Conservation (phyloP, 2,329 filamentous ascomycete genomes). For the Phaeophleospora eucalypticola region DNA sequence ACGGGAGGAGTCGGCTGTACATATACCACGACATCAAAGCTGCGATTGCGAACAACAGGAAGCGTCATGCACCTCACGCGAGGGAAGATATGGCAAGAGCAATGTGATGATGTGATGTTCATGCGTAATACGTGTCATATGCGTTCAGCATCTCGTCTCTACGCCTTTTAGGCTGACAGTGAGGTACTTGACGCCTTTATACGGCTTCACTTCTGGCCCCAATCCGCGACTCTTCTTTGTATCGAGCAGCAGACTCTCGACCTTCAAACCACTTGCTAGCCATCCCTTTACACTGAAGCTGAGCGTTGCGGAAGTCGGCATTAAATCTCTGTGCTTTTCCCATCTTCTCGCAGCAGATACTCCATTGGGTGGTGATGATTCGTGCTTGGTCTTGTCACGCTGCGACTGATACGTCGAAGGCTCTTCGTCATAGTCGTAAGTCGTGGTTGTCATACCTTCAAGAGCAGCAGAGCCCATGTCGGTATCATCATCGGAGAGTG, state of each 20-base stretch:
- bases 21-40: constrained; percentile 13
- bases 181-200: constrained; percentile 97
- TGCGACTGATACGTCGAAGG: constrained; percentile 26
- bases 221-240: constrained; percentile 79
- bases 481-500: constrained; percentile 45
- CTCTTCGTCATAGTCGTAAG: constrained; percentile 38
- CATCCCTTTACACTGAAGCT: constrained; percentile 57
- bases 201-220: constrained; percentile 84
- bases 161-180: constrained; percentile 62
- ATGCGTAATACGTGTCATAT: background rate
- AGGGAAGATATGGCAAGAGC: background rate
- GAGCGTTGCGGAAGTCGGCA: constrained; percentile 45
- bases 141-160: constrained; percentile 41
- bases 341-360: constrained; percentile 2
- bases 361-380: constrained; percentile 8
- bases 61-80: too few species aligned
- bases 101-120: background rate
- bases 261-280: constrained; percentile 61
- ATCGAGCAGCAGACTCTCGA: constrained; percentile 60
- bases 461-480: constrained; percentile 36
- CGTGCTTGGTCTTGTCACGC: constrained; percentile 39
- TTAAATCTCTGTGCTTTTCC: constrained; percentile 41
- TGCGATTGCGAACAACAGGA: constrained; percentile 7
- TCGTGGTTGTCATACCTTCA: constrained; percentile 41
- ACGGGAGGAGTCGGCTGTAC: constrained; percentile 12